Percentiles rank a stretch among this genome's conserved stretches.
phyloP scores from a whole-genome alignment of 768 basidiomycete species.

The Mycena maculata region DNA sequence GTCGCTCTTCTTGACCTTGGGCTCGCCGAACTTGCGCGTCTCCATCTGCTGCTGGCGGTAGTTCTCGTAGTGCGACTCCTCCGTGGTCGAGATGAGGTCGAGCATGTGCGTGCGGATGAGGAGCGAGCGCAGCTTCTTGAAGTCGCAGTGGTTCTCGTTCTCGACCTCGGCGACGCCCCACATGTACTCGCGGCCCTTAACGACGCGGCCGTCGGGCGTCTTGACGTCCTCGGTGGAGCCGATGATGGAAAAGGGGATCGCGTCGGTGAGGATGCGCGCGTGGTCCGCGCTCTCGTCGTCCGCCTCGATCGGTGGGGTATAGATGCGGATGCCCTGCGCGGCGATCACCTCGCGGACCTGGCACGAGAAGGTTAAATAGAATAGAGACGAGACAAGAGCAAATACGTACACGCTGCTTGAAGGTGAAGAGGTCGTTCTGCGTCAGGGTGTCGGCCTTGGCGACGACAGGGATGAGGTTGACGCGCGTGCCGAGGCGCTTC shows the following conservation, averaged over 20 bases:
- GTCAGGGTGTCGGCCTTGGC: slow-evolving; percentile 98
- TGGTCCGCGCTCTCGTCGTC: slow-evolving; percentile 92
- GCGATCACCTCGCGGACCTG: slow-evolving; percentile 90
- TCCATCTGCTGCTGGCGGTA: slow-evolving; percentile 99
- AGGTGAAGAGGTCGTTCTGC: slow-evolving; percentile 88
- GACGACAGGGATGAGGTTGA: slow-evolving; percentile 97
- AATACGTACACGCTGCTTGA: slow-evolving; percentile 89
- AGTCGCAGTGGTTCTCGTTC: slow-evolving; percentile 99
- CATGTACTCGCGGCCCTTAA: slow-evolving; percentile 98
- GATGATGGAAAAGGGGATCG: slow-evolving; percentile 99
- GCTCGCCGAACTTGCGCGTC: slow-evolving; percentile 98
- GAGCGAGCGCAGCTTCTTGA: slow-evolving; percentile 95
- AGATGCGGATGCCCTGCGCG: slow-evolving; percentile 95
- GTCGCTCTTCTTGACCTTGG: slow-evolving; percentile 98
- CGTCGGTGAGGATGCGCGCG: slow-evolving; percentile 85
- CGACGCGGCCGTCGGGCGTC: slow-evolving; percentile 89
- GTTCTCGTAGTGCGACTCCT: slow-evolving; percentile 97
- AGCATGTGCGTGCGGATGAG: slow-evolving; percentile 99
- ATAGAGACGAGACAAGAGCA: slow-evolving; percentile 14
- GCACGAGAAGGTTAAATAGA: slow-evolving; percentile 31
- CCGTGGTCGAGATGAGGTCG: slow-evolving; percentile 95
- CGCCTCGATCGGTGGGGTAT: slow-evolving; percentile 90
- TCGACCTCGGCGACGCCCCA: slow-evolving; percentile 99
- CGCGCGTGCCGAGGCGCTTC: slow-evolving; percentile 98
- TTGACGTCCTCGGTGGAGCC: slow-evolving; percentile 95